Evolutionary conservation across 208 protist species (phyloP).

Genomic region (Crithidia bombi): DNA sequence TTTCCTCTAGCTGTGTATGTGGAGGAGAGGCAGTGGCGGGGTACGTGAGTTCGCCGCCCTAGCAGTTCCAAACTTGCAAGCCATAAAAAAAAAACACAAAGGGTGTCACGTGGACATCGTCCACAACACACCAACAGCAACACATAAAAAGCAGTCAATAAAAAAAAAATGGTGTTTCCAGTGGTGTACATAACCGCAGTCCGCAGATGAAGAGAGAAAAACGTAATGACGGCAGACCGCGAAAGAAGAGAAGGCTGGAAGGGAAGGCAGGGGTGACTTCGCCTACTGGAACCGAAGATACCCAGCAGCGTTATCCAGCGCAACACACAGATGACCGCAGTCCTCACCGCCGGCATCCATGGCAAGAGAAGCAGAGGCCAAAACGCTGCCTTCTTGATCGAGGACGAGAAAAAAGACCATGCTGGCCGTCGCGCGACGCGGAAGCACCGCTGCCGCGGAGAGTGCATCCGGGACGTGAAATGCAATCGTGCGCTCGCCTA

Average conservation of each 20-base stretch:
- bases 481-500: conserved; percentile 30
- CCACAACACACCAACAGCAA: too few species aligned
- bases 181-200: too few species aligned
- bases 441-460: conserved; percentile 12
- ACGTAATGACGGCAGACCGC: too few species aligned
- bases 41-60: too few species aligned
- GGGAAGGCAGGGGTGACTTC: background rate
- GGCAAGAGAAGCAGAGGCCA: conserved; percentile 25
- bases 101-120: too few species aligned
- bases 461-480: conserved; percentile 25
- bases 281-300: conserved; percentile 27
- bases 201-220: conserved; percentile 3
- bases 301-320: conserved; percentile 25
- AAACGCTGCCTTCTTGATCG: conserved; percentile 31
- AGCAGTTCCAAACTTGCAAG: too few species aligned
- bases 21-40: too few species aligned
- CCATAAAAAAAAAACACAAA: too few species aligned
- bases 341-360: conserved; percentile 3
- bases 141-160: background rate
- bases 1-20: too few species aligned
- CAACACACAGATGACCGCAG: conserved; percentile 15
- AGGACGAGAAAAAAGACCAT: conserved; percentile 40
- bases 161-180: background rate
- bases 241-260: background rate
- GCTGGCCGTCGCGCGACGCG: conserved; percentile 6